phyloP scores from a whole-genome alignment of 1,139 yeast species.

The Pichia sp. region DNA sequence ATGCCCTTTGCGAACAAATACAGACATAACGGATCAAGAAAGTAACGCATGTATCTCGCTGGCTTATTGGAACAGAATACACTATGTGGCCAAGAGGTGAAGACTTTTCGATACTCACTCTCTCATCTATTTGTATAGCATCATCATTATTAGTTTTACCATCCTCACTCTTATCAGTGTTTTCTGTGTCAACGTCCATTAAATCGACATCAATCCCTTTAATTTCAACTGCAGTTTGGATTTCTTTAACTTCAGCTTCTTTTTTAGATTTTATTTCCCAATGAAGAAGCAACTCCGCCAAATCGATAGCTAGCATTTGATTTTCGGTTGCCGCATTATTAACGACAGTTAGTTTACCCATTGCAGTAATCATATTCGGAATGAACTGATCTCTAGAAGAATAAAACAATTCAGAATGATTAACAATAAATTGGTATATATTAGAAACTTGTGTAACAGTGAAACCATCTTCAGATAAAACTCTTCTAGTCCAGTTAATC shows the following conservation, averaged over 20 bases:
- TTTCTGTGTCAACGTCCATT: no score
- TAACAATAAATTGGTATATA: conserved; percentile 84
- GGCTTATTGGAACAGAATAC: conserved; percentile 67
- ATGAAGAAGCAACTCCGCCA: conserved; percentile 74
- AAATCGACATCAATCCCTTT: no score
- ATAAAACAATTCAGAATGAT: conserved; percentile 78
- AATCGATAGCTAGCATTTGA: conserved; percentile 79
- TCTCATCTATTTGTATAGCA: no score
- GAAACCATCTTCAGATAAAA: conserved; percentile 83
- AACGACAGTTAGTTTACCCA: conserved; percentile 84
- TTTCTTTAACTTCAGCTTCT: conserved; percentile 10
- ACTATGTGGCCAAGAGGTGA: conserved; percentile 6
- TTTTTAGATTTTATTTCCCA: conserved; percentile 66
- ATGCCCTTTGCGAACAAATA: conserved; percentile 76
- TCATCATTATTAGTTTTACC: no score
- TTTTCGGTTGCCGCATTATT: conserved; percentile 79
- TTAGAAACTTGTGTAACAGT: conserved; percentile 78
- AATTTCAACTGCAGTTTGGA: no score
- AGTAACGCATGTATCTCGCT: conserved; percentile 88
- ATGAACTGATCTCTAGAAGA: conserved; percentile 85
- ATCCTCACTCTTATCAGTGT: no score
- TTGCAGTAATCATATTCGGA: conserved; percentile 85
- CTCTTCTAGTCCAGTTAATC: conserved; percentile 95
- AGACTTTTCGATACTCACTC: no score
- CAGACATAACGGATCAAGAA: conserved; percentile 85